These are phyloP conservation scores for Parietaria judaica DNA, from an alignment of 306 rosid species.

Conservation along the genomic window DNA sequence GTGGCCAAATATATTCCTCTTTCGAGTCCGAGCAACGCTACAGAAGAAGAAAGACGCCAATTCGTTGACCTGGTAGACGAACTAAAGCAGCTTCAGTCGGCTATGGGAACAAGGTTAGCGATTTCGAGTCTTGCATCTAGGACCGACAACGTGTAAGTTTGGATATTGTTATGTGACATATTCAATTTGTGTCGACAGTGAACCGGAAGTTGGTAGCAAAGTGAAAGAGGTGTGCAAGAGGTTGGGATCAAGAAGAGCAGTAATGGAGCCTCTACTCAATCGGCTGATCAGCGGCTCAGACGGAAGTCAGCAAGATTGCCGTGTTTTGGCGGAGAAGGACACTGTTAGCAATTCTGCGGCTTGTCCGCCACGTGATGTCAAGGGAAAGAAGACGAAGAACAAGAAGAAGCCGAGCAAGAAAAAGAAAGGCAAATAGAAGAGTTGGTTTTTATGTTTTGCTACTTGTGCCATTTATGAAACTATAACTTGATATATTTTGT, in stretches of 20 bases:
- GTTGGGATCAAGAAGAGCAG: conserved; percentile 8
- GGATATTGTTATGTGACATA: neutral
- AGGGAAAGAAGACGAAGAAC: too few species aligned
- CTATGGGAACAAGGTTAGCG: conserved; percentile 26
- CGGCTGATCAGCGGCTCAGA: neutral
- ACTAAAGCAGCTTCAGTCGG: conserved; percentile 20
- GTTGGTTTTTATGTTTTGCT: too few species aligned
- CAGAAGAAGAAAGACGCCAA: neutral
- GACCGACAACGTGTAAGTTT: neutral
- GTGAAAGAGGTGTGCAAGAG: neutral
- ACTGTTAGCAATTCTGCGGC: too few species aligned
- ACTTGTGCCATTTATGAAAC: too few species aligned
- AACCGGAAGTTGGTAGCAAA: neutral
- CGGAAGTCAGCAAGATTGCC: neutral
- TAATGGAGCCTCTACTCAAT: conserved; percentile 7
- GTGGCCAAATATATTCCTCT: conserved; percentile 7
- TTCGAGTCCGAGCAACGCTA: neutral
- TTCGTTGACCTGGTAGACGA: conserved; percentile 16
- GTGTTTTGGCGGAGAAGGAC: too few species aligned
- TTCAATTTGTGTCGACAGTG: neutral
- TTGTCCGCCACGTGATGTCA: too few species aligned
- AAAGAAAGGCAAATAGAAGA: too few species aligned
- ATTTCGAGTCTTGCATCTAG: neutral
- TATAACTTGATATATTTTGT: too few species aligned
- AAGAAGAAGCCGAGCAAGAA: too few species aligned